Base-by-base conservation (phyloP, 2,329 filamentous ascomycete genomes). In the Pseudocercospora eumusae region DNA sequence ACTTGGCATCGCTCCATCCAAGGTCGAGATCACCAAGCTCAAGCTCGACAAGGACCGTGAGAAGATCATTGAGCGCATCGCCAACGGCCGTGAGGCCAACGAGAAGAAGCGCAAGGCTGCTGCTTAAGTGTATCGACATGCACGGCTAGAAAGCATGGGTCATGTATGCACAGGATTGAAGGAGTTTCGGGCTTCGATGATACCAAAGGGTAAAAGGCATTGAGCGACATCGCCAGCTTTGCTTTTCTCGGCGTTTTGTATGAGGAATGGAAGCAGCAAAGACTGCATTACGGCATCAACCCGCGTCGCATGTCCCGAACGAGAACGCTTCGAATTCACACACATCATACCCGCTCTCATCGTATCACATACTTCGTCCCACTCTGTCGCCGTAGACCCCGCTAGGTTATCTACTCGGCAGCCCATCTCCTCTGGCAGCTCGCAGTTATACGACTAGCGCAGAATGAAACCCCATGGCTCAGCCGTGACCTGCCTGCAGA, bases 1-100 rank as follows among this genome's bases (percentile, higher is more conserved):
- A 69, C 86, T 98, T 78, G 92, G 92, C 81, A 88, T 99, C 82
- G 90, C 93, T 83, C 89, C 95, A 76, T 96, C 90, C 83, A 98
- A 98, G 83, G 92, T 96, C 74, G 89, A 96, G 84, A 90, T 99
- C 85, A 96, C 89, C 84, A 97, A 97, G 88, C 87, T 98, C 81
- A 96, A 98, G 90, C 86, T 97, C 76, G 91, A 95, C 86, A 93
- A 95, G 88, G 91, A 96, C 83, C 89, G 91, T 74, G 91, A 95
- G 86, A 84, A 83, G 79, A 95, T 95, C 77, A 85, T 96, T 74
- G 90, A 91, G 83, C 88, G 91, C 82, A 92, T 90, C 84, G 88
- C 88, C 82, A 81, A 83, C 72, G 91, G 91, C 76, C 88, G 90
- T 69, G 91, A 93, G 83, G 84, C 87, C 59, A 73, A 72, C 70